Base-by-base conservation (phyloP, 345 rosid species). In the Salix caprea region DNA sequence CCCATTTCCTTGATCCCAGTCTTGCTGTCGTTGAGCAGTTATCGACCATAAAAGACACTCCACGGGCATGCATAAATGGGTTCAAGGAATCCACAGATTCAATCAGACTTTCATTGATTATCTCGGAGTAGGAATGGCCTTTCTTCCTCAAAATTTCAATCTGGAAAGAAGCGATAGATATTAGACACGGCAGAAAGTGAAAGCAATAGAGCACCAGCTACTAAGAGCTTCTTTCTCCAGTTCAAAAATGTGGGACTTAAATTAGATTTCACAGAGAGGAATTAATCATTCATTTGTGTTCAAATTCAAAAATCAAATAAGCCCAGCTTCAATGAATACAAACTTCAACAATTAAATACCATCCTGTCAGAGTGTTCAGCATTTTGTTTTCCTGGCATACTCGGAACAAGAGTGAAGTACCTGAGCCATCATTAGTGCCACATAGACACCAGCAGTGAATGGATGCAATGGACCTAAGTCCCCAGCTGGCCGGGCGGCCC, bases 341-440 rank as follows among this genome's bases (percentile, higher is more conserved):
- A 23, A 11, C 28, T 10, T 23, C 60, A 54, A 7, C 9, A 9
- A 1, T 0, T 23, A 58, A 3, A 23, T 23, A 56, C 1, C 28
- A 56, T n/a, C 26, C 4, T 56, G 9, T n/a, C 62, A n/a, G 13
- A 9, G 62, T 3, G 10, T 56, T 56, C 13, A 23, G 9, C 28
- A 54, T 54, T 54, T 54, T 54, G 23, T n/a, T 21, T 9, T 58
- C 4, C 28, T 24, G 10, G 23, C 5, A 24, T 58, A 23, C 14
- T n/a, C 28, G 0, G 4, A 11, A 58, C 23, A 10, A 58, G 64
- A 58, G 64, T 0, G 0, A 58, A 9, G 64, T 81, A 92, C 98
- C 94, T 94, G 98, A 74, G 98, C 97, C 98, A 94, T 94, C 98
- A 92, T 94, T 77, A 94, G 83, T 70, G 97, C 98, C 67, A 87